These are phyloP conservation scores for Pythium aphanidermatum DNA, from an alignment of 352 stramenopile species.

Conservation along the genomic window DNA sequence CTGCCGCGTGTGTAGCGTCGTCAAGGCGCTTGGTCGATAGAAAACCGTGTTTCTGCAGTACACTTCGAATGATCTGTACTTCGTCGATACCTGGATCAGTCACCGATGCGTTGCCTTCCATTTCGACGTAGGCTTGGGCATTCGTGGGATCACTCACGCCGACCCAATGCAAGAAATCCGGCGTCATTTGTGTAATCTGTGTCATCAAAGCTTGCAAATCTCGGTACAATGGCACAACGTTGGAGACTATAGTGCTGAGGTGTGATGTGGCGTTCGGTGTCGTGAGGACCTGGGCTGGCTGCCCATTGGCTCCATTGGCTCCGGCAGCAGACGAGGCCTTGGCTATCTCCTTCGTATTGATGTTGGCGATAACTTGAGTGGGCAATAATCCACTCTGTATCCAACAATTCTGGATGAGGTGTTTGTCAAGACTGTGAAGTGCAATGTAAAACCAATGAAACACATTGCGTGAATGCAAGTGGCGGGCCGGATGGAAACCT, in stretches of 20 bases:
- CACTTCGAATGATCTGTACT: slow-evolving; percentile 74
- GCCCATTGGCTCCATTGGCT: neutral
- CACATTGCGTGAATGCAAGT: slow-evolving; percentile 75
- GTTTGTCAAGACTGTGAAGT: slow-evolving; percentile 60
- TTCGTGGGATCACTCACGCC: slow-evolving; percentile 47
- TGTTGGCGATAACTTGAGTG: slow-evolving; percentile 48
- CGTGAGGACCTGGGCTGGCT: neutral
- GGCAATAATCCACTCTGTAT: slow-evolving; percentile 66
- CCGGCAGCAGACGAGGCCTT: slow-evolving; percentile 10
- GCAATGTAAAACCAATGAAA: slow-evolving; percentile 81
- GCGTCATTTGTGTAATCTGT: slow-evolving; percentile 48
- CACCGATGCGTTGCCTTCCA: slow-evolving; percentile 72
- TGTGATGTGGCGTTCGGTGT: slow-evolving; percentile 9
- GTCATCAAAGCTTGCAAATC: slow-evolving; percentile 59
- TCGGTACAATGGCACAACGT: slow-evolving; percentile 31
- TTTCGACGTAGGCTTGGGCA: slow-evolving; percentile 57
- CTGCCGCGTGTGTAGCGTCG: slow-evolving; percentile 37
- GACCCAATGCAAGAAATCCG: slow-evolving; percentile 74
- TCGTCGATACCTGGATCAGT: slow-evolving; percentile 77
- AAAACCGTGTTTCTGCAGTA: slow-evolving; percentile 77
- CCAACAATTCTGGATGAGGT: slow-evolving; percentile 70
- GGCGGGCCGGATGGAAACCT: slow-evolving; percentile 37
- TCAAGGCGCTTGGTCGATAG: slow-evolving; percentile 60
- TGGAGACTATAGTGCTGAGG: slow-evolving; percentile 24
- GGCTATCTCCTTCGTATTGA: slow-evolving; percentile 61